Percentiles rank a stretch among this genome's conserved stretches.
These are phyloP conservation scores for Avena sativa DNA, from an alignment of 176 grass and related monocot genomes.

Conservation along the genomic window DNA sequence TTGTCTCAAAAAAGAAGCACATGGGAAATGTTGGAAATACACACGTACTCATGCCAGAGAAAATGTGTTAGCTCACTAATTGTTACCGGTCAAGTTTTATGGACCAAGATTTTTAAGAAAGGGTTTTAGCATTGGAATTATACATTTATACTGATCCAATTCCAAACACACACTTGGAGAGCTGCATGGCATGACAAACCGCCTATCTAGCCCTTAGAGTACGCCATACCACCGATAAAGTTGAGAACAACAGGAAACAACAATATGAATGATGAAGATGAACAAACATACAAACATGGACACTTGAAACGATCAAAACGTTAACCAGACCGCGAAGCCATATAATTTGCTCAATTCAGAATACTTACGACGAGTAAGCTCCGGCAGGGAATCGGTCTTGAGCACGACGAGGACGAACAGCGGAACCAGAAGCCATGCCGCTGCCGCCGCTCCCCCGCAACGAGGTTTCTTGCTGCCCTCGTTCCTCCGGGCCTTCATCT, in stretches of 20 bases:
- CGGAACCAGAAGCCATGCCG: conserved; percentile 40
- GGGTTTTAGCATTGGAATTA: neutral
- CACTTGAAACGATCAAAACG: neutral
- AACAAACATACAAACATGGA: neutral
- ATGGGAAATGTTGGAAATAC: neutral
- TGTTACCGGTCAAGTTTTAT: neutral
- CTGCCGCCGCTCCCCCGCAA: neutral
- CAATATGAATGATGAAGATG: neutral
- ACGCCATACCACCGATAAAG: neutral
- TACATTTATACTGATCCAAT: neutral
- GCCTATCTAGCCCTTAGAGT: neutral
- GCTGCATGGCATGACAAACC: neutral
- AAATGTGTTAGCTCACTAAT: neutral
- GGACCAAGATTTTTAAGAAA: neutral
- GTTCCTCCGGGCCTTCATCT: conserved; percentile 35
- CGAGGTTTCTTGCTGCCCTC: conserved; percentile 27
- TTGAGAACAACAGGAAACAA: neutral
- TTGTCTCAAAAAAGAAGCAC: neutral
- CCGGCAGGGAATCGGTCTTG: conserved; percentile 39
- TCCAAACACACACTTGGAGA: neutral
- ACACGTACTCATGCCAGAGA: neutral
- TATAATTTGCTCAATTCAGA: neutral
- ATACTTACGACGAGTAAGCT: conserved; percentile 28
- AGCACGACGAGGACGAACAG: conserved; percentile 34
- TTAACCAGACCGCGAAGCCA: neutral